A percentile compares a stretch with the other conserved stretches of the same genome.
These are phyloP conservation scores for Juncus effusus DNA, from an alignment of 176 grass and related monocot species.

Conservation along the genomic window DNA sequence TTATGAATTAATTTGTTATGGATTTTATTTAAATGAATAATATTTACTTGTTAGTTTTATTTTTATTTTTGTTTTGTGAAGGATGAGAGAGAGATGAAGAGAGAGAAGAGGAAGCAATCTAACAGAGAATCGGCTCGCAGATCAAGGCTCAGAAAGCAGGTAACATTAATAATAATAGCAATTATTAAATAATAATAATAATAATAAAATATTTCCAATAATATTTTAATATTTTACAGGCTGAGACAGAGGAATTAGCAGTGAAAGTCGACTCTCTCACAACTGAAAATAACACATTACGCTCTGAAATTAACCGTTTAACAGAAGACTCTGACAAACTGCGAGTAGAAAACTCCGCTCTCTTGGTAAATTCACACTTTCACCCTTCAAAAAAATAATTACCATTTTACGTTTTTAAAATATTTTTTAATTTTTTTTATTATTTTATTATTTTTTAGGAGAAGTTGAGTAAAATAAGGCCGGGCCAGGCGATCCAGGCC, in stretches of 20 bases:
- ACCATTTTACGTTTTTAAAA: not conserved
- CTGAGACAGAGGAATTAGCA: conserved; percentile 63
- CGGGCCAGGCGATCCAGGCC: not conserved
- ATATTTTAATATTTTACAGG: conserved; percentile 39
- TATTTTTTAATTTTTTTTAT: not conserved
- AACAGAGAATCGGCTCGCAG: conserved; percentile 80
- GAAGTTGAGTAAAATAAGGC: conserved; percentile 22
- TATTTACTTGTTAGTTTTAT: not conserved
- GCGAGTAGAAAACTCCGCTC: conserved; percentile 54
- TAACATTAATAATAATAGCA: conserved; percentile 15
- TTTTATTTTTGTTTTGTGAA: conserved; percentile 9
- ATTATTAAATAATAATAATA: not conserved
- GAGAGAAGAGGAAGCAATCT: conserved; percentile 69
- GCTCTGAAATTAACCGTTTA: conserved; percentile 60
- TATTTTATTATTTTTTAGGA: conserved; percentile 12
- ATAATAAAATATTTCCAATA: not conserved
- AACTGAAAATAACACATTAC: conserved; percentile 53
- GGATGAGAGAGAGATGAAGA: conserved; percentile 65
- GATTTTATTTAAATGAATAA: not conserved
- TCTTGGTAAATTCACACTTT: conserved; percentile 40
- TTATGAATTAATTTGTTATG: not conserved
- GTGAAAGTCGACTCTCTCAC: conserved; percentile 48
- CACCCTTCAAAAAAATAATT: not conserved
- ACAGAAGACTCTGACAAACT: conserved; percentile 50
- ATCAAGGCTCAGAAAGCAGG: conserved; percentile 88